These are phyloP conservation scores for Globisporangium polare DNA, from an alignment of 352 stramenopile genomes.

Conservation along the genomic window DNA sequence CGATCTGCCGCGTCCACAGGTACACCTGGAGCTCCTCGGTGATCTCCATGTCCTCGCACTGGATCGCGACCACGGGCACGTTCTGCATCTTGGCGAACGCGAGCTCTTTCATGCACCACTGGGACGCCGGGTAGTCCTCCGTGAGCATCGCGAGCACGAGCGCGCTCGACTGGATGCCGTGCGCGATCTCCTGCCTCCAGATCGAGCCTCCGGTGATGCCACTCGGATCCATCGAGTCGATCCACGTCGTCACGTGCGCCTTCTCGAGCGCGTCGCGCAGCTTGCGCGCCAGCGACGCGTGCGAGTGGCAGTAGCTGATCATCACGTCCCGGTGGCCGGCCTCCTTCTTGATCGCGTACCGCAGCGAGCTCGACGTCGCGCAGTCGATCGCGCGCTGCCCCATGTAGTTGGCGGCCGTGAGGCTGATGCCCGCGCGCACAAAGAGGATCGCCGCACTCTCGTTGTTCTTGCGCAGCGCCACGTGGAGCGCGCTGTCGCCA, in stretches of 20 bases:
- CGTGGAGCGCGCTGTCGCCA: slow-evolving; percentile 70
- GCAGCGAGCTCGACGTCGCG: slow-evolving; percentile 54
- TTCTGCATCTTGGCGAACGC: slow-evolving; percentile 86
- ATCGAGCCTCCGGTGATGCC: slow-evolving; percentile 76
- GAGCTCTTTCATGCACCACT: slow-evolving; percentile 87
- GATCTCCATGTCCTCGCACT: slow-evolving; percentile 80
- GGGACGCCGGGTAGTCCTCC: slow-evolving; percentile 67
- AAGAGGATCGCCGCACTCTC: slow-evolving; percentile 63
- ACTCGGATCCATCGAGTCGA: slow-evolving; percentile 80
- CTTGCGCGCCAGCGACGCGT: slow-evolving; percentile 56
- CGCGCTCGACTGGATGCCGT: slow-evolving; percentile 68
- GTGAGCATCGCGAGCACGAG: slow-evolving; percentile 73
- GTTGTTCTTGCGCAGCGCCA: slow-evolving; percentile 67
- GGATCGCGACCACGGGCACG: slow-evolving; percentile 77
- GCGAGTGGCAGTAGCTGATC: slow-evolving; percentile 87
- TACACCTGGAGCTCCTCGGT: slow-evolving; percentile 83
- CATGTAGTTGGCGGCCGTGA: slow-evolving; percentile 56
- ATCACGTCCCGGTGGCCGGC: slow-evolving; percentile 80
- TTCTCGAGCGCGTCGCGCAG: slow-evolving; percentile 65
- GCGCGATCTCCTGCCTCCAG: slow-evolving; percentile 79
- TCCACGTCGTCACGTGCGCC: slow-evolving; percentile 80
- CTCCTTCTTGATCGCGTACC: slow-evolving; percentile 83
- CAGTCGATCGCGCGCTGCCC: slow-evolving; percentile 76
- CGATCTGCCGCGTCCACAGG: slow-evolving; percentile 81
- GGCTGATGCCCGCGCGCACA: slow-evolving; percentile 60